These are phyloP conservation scores for Verticillium dahliae DNA, from an alignment of 2,329 filamentous ascomycete species.

Conservation along the genomic window DNA sequence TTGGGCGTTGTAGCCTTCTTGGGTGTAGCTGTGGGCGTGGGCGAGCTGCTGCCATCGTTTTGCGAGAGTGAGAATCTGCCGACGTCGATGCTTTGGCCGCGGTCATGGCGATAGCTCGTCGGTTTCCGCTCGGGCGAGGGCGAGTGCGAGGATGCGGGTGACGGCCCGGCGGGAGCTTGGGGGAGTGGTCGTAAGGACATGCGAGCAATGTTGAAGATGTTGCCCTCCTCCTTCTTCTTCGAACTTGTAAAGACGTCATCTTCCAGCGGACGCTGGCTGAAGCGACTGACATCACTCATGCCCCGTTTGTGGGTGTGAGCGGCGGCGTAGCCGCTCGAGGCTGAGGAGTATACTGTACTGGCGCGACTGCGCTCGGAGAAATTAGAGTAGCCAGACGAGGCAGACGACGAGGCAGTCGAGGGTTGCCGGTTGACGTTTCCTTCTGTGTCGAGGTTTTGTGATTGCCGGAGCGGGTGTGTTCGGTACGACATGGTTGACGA, in stretches of 20 bases:
- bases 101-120: constrained; percentile 35
- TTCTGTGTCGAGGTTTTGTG: constrained; percentile 42
- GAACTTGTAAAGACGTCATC: constrained; percentile 12
- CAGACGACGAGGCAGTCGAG: constrained; percentile 65
- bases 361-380: constrained; percentile 54
- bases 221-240: constrained; percentile 42
- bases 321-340: constrained; percentile 53
- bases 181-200: constrained; percentile 71
- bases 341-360: constrained; percentile 66
- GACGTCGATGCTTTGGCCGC: constrained; percentile 61
- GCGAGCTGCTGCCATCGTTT: constrained; percentile 31
- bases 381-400: constrained; percentile 61
- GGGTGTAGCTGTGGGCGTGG: constrained; percentile 9
- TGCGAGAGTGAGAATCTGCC: constrained; percentile 45
- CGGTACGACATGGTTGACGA: constrained; percentile 46
- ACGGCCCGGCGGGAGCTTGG: constrained; percentile 38
- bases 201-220: constrained; percentile 64
- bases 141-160: constrained; percentile 14
- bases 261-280: constrained; percentile 29
- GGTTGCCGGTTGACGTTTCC: constrained; percentile 50
- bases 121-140: constrained; percentile 27
- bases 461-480: constrained; percentile 51
- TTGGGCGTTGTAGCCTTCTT: neutral
- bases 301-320: constrained; percentile 61
- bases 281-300: constrained; percentile 62